Evolutionary conservation across 1,139 yeast genomes (phyloP).

Genomic region (Kodamaea ohmeri): DNA sequence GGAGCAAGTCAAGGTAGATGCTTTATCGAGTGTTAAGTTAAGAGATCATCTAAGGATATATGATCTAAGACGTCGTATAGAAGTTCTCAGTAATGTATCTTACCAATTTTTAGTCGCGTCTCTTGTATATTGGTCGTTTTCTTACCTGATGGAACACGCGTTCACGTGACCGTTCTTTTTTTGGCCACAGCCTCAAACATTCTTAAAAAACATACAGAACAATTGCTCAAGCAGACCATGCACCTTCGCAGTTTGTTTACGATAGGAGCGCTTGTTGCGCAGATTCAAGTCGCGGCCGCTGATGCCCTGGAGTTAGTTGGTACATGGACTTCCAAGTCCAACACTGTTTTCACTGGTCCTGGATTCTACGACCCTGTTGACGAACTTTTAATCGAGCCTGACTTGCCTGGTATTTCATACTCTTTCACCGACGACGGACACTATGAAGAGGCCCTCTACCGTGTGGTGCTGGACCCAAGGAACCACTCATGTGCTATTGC

Average conservation of each 20-base stretch:
- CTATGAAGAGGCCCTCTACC: slow-evolving; percentile 86
- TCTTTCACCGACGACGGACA: slow-evolving; percentile 90
- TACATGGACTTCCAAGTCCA: slow-evolving; percentile 95
- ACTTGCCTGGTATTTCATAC: slow-evolving; percentile 88
- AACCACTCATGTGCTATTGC: slow-evolving; percentile 84
- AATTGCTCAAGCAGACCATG: slow-evolving; percentile 4
- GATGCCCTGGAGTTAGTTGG: slow-evolving; percentile 54
- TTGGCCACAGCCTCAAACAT: slow-evolving; percentile 2
- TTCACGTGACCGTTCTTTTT: background rate
- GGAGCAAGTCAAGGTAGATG: too few relatives aligned
- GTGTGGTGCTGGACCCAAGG: slow-evolving; percentile 66
- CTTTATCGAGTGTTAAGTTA: too few relatives aligned
- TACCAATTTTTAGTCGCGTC: too few relatives aligned
- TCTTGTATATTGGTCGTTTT: too few relatives aligned
- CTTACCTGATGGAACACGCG: too few relatives aligned
- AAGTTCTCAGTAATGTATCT: too few relatives aligned
- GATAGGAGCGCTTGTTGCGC: slow-evolving; percentile 1
- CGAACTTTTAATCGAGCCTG: slow-evolving; percentile 91
- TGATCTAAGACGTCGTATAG: too few relatives aligned
- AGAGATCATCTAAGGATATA: too few relatives aligned
- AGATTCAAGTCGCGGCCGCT: slow-evolving; percentile 9
- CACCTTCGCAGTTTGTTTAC: slow-evolving; percentile 2
- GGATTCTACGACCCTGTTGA: slow-evolving; percentile 95
- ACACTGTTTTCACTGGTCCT: slow-evolving; percentile 94
- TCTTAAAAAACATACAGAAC: background rate